Evolutionary conservation across 148 eudicot genomes (phyloP).

Genomic region (Heliosperma pusillum): DNA sequence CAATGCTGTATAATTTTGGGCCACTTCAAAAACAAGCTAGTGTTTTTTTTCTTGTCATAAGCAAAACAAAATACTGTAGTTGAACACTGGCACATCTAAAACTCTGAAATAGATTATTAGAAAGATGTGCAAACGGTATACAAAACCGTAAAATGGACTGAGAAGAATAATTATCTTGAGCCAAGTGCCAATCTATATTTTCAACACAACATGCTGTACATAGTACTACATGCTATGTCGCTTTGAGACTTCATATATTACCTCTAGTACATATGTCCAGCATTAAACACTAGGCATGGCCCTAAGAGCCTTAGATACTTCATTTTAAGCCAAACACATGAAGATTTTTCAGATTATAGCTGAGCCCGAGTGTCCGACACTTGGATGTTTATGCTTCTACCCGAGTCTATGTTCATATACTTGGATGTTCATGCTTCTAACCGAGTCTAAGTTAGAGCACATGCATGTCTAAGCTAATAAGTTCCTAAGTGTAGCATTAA

Average conservation of each 20-base stretch:
- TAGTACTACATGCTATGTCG: background rate
- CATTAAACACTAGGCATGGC: background rate
- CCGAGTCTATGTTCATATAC: background rate
- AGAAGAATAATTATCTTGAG: background rate
- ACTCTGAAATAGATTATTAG: background rate
- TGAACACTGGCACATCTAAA: background rate
- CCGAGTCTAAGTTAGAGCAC: background rate
- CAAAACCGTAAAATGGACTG: background rate
- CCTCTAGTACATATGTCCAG: background rate
- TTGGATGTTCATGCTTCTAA: background rate
- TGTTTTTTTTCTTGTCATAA: background rate
- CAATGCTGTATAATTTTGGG: background rate
- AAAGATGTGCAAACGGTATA: background rate
- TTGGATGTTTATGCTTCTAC: background rate
- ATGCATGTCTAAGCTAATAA: background rate
- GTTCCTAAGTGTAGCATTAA: background rate
- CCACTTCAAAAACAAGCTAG: background rate
- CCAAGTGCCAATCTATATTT: background rate
- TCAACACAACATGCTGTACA: background rate
- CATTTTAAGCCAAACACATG: background rate
- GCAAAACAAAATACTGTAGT: background rate
- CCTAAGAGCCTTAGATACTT: background rate
- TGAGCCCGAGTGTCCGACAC: too few relatives aligned
- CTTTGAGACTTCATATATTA: background rate
- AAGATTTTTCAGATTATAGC: background rate